Conservation (phyloP, 2,329 filamentous ascomycete species). For the Plenodomus lindquistii region DNA sequence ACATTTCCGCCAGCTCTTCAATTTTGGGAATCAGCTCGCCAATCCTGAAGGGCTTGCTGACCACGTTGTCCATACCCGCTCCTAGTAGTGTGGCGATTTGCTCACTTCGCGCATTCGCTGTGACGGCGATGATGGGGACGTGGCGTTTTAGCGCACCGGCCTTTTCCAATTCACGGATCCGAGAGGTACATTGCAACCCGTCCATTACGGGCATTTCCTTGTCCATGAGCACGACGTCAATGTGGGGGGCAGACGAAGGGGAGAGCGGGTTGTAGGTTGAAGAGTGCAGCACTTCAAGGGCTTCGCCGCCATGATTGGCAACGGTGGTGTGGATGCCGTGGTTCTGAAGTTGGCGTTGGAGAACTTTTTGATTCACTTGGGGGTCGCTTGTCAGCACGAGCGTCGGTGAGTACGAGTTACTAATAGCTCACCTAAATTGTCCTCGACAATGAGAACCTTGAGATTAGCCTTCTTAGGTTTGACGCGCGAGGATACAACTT, state of each 20-base stretch:
- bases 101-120: conserved; percentile 47
- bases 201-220: conserved; percentile 51
- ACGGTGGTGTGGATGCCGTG: conserved; percentile 52
- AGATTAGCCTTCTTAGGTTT: conserved; percentile 24
- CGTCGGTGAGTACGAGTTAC: no score
- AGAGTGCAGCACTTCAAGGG: conserved; percentile 49
- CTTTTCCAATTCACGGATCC: conserved; percentile 44
- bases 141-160: conserved; percentile 38
- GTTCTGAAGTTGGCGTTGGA: conserved; percentile 55
- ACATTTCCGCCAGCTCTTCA: conserved; percentile 48
- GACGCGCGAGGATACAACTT: conserved; percentile 2
- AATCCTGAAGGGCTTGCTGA: conserved; percentile 57
- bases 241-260: conserved; percentile 22
- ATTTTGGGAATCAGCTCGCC: conserved; percentile 56
- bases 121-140: conserved; percentile 49
- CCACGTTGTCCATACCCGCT: conserved; percentile 54
- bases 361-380: conserved; percentile 56
- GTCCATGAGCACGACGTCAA: conserved; percentile 44
- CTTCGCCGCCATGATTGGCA: conserved; percentile 56
- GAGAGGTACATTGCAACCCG: conserved; percentile 43
- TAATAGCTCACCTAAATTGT: conserved; percentile 39
- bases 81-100: conserved; percentile 45
- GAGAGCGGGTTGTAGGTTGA: conserved; percentile 48
- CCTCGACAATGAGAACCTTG: conserved; percentile 49
- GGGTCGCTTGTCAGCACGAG: conserved; percentile 9